These are phyloP conservation scores for Papiliotrema nemorosa DNA, from an alignment of 1,284 basidiomycete genomes.

Conservation along the genomic window DNA sequence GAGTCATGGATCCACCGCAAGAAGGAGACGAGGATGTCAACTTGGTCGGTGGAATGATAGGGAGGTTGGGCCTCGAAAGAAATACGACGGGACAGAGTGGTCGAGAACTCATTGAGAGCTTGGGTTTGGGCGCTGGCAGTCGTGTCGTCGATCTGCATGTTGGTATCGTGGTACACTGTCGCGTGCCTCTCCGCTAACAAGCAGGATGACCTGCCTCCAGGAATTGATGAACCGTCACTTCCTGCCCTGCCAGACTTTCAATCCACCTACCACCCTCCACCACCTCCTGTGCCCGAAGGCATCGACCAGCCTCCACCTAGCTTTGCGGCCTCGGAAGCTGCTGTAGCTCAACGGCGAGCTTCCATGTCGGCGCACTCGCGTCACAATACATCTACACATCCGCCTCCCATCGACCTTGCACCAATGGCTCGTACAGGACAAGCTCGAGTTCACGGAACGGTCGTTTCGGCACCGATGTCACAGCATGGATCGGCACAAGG, in stretches of 20 bases:
- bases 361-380: not conserved
- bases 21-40: constrained; percentile 34
- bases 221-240: constrained; percentile 50
- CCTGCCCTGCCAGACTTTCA: constrained; percentile 40
- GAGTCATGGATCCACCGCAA: constrained; percentile 46
- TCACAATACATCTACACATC: not conserved
- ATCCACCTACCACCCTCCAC: constrained; percentile 6
- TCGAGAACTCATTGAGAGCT: constrained; percentile 42
- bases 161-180: constrained; percentile 3
- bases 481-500: not conserved
- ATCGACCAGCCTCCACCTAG: constrained; percentile 24
- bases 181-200: not conserved
- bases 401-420: not conserved
- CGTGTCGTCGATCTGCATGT: constrained; percentile 47
- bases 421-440: not conserved
- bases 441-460: not conserved
- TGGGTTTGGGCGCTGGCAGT: constrained; percentile 47
- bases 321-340: constrained; percentile 36
- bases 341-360: constrained; percentile 21
- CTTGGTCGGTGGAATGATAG: constrained; percentile 36
- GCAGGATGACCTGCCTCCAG: constrained; percentile 48
- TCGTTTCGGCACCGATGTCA: not conserved
- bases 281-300: not conserved
- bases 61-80: constrained; percentile 28
- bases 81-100: constrained; percentile 16